phyloP scores from a whole-genome alignment of 768 basidiomycete genomes.

The Mycena olivaceomarginata region DNA sequence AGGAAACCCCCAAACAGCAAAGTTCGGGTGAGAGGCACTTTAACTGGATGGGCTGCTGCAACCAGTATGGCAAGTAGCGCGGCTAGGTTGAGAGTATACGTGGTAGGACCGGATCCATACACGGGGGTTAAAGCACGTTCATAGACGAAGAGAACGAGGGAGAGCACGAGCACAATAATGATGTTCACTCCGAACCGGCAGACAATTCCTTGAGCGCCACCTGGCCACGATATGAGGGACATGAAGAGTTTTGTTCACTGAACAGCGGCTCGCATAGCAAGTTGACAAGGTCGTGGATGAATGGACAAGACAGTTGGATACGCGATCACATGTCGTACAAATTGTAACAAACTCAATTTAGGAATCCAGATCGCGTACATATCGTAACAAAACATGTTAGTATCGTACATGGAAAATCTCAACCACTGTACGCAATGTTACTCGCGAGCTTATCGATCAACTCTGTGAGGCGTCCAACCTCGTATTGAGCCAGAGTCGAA shows the following conservation, averaged over 20 bases:
- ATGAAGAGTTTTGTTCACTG: neutral
- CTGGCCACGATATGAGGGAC: conserved; percentile 14
- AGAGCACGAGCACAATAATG: conserved; percentile 54
- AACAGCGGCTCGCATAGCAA: neutral
- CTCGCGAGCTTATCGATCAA: conserved; percentile 74
- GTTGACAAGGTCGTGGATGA: neutral
- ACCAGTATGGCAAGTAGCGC: conserved; percentile 58
- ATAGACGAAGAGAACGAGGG: conserved; percentile 78
- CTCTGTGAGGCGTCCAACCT: conserved; percentile 72
- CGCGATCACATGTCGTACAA: conserved; percentile 2
- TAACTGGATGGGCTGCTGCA: conserved; percentile 63
- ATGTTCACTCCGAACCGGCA: conserved; percentile 22
- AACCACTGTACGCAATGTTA: conserved; percentile 48
- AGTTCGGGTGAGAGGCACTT: conserved; percentile 54
- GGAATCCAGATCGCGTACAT: neutral
- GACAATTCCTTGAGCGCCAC: conserved; percentile 15
- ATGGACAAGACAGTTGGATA: neutral
- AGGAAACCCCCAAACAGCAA: conserved; percentile 62
- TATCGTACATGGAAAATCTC: neutral
- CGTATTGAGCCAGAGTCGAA: conserved; percentile 73
- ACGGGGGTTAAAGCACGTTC: conserved; percentile 80
- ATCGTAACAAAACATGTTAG: too few species aligned
- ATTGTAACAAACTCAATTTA: neutral
- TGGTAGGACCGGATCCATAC: conserved; percentile 78
- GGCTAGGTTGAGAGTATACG: conserved; percentile 65